phyloP scores from a whole-genome alignment of 352 stramenopile genomes.

The Stramenopiles sp. region DNA sequence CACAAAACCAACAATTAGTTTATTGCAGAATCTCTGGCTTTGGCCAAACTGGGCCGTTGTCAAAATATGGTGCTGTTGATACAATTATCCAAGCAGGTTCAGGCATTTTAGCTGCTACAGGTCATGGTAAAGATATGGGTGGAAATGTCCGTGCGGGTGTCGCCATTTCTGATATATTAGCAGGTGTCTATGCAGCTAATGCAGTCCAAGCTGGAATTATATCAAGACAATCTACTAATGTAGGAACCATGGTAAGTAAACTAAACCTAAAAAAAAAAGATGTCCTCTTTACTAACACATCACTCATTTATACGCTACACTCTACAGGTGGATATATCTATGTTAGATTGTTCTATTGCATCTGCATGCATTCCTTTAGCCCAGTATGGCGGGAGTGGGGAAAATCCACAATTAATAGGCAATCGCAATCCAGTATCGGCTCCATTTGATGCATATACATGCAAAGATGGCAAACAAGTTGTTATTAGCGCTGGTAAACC shows the following conservation, averaged over 20 bases:
- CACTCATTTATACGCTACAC: no score
- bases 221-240: background rate
- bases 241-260: background rate
- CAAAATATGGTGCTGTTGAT: background rate
- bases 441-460: background rate
- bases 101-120: background rate
- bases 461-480: background rate
- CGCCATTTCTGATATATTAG: background rate
- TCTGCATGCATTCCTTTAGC: background rate
- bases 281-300: no score
- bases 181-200: background rate
- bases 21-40: conserved; percentile 56
- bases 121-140: background rate
- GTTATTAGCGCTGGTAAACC: background rate
- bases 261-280: no score
- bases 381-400: background rate
- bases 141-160: no score
- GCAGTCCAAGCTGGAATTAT: background rate
- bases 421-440: background rate
- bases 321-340: background rate
- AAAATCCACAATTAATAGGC: background rate
- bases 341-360: background rate
- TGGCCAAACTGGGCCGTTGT: conserved; percentile 50
- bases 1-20: conserved; percentile 46
- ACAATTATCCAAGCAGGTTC: background rate